These are phyloP conservation scores for Cardamine chenopodiifolia DNA, from an alignment of 345 rosid genomes.

Conservation along the genomic window DNA sequence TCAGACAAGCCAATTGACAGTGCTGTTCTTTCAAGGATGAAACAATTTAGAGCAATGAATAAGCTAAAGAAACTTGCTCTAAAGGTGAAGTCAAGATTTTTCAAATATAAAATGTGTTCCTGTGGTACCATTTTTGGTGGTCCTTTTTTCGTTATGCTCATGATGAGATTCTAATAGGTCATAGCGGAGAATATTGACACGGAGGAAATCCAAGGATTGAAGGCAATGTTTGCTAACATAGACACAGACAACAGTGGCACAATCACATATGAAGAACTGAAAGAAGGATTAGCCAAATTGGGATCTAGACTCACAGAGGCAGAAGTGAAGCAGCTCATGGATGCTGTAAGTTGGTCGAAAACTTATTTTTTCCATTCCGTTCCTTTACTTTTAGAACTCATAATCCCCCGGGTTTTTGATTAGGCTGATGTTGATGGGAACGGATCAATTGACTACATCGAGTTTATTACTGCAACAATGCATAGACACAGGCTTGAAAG, in stretches of 20 bases:
- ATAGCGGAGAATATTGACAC: conserved; percentile 79
- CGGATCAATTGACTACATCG: conserved; percentile 90
- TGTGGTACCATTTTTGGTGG: conserved; percentile 3
- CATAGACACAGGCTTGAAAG: conserved; percentile 83
- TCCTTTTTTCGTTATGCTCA: neutral
- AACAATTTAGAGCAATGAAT: conserved; percentile 96
- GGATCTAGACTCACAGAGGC: conserved; percentile 88
- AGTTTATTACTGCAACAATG: conserved; percentile 93
- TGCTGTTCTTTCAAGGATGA: conserved; percentile 93
- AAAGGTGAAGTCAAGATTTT: conserved; percentile 52
- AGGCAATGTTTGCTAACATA: conserved; percentile 78
- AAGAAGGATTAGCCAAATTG: conserved; percentile 75
- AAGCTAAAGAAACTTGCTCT: conserved; percentile 90
- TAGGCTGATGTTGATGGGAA: conserved; percentile 98
- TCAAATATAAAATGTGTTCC: conserved; percentile 6
- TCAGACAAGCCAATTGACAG: conserved; percentile 88
- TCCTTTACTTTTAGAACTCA: conserved; percentile 8
- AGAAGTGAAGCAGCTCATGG: conserved; percentile 92
- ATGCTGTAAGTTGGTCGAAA: conserved; percentile 64
- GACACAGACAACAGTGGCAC: conserved; percentile 92
- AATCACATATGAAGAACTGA: conserved; percentile 88
- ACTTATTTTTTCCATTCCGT: neutral
- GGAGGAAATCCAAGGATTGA: conserved; percentile 86
- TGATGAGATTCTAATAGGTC: conserved; percentile 50
- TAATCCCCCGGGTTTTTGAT: neutral